Percentiles rank a stretch among this genome's conserved stretches.
These are phyloP conservation scores for Bimuria novae-zelandiae DNA, from an alignment of 2,329 filamentous ascomycete species.

Conservation along the genomic window DNA sequence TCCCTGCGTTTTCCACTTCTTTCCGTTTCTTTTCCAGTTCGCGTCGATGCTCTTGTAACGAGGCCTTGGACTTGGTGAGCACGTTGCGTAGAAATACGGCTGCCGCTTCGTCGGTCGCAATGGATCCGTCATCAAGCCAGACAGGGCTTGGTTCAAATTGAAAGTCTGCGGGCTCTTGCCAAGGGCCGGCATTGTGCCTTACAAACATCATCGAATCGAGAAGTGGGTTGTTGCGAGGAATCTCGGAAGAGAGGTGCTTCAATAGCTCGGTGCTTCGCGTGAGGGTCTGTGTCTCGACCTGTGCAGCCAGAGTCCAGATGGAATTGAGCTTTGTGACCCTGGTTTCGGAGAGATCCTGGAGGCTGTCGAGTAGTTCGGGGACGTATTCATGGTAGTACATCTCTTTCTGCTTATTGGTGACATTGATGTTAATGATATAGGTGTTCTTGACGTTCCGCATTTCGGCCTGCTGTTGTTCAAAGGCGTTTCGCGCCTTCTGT, in stretches of 20 bases:
- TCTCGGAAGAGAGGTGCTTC: constrained; percentile 75
- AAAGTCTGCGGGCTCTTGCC: constrained; percentile 84
- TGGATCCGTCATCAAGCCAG: constrained; percentile 90
- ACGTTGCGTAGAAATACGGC: constrained; percentile 92
- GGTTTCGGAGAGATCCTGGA: constrained; percentile 93
- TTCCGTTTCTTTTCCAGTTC: constrained; percentile 85
- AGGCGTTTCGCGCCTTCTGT: constrained; percentile 85
- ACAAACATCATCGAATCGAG: constrained; percentile 99
- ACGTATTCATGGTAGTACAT: constrained; percentile 97
- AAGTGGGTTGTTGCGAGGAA: constrained; percentile 82
- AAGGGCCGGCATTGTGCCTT: constrained; percentile 81
- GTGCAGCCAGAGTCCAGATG: constrained; percentile 80
- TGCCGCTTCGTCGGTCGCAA: constrained; percentile 83
- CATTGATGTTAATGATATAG: constrained; percentile 95
- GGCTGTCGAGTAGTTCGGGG: constrained; percentile 83
- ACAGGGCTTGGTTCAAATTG: constrained; percentile 92
- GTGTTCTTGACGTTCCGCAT: constrained; percentile 99
- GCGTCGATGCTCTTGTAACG: constrained; percentile 76
- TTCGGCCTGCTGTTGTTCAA: constrained; percentile 88
- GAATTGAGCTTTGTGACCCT: constrained; percentile 81
- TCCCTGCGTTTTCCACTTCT: constrained; percentile 80
- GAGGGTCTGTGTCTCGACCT: constrained; percentile 80
- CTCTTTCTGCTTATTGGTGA: constrained; percentile 97
- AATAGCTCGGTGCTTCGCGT: constrained; percentile 73
- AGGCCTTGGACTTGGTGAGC: constrained; percentile 84